phyloP scores from a whole-genome alignment of 1,284 basidiomycete genomes.

The Grifola frondosa region DNA sequence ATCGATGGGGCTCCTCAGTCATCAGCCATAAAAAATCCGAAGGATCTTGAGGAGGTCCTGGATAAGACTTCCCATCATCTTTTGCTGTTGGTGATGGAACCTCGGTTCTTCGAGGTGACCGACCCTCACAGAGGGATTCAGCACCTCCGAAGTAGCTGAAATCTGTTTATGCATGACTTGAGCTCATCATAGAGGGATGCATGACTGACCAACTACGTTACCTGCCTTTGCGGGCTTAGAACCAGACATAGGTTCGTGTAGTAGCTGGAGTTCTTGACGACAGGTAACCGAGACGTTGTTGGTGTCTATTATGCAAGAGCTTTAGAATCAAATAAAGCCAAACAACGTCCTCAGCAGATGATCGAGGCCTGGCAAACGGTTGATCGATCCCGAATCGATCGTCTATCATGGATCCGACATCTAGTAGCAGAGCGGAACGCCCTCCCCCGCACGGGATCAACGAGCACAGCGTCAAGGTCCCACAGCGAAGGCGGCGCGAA shows the following conservation, averaged over 20 bases:
- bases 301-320: slow-evolving; percentile 25
- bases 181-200: no score
- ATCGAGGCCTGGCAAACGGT: not conserved
- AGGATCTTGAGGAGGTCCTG: slow-evolving; percentile 65
- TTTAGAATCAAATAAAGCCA: slow-evolving; percentile 24
- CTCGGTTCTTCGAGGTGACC: slow-evolving; percentile 59
- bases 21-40: slow-evolving; percentile 91
- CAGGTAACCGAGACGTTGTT: slow-evolving; percentile 12
- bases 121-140: slow-evolving; percentile 65
- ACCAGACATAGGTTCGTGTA: not conserved
- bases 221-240: not conserved
- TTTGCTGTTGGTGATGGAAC: slow-evolving; percentile 39
- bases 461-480: no score
- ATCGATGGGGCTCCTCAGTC: slow-evolving; percentile 96
- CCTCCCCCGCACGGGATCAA: no score
- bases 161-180: slow-evolving; percentile 42
- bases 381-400: no score
- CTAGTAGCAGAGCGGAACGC: no score
- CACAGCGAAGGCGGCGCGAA: no score
- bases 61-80: slow-evolving; percentile 43
- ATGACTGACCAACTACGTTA: slow-evolving; percentile 7
- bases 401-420: no score
- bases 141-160: slow-evolving; percentile 79
- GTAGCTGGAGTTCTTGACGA: not conserved
- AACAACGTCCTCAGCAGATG: slow-evolving; percentile 7